Base-by-base conservation (phyloP, 495 filamentous ascomycete species). In the Lentithecium fluviatile region DNA sequence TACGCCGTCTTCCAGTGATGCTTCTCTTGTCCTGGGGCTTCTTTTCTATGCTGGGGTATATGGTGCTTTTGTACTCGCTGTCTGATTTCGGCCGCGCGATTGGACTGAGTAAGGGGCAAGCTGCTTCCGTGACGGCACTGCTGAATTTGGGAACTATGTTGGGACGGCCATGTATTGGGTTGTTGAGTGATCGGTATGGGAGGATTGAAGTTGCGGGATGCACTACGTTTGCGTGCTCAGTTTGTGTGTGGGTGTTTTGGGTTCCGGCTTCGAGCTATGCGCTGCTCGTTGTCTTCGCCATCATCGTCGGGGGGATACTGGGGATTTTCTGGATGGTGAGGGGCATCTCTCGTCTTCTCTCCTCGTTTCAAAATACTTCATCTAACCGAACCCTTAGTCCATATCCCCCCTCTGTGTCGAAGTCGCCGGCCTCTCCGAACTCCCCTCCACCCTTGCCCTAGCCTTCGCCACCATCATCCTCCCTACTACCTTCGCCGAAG, bases 281-380 rank as follows among this genome's bases (percentile, higher is more conserved):
- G 25, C 2, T 68, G 6, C 53, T 56, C 10, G 52, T 62, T 12
- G 7, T 65, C 20, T 68, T 62, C 47, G 56, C 45, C 0, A 20
- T 65, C 4, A 5, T 65, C 3, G 58, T 15, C 38, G 66, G 66
- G 45, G 62, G 48, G 2, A 53, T 57, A 13, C n/a, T 61, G n/a
- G 56, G 66, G 8, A 45, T 65, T 15, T 68, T 68, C 45, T 67
- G 65, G 65, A 64, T 64, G 60, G 76, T 69, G n/a, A 45, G 60
- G 62, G 58, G 15, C 5, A 8, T 10, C 37, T 46, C 12, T 29
- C 19, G 7, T 10, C 3, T 23, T 46, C 25, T 26, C 19, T 11
- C 54, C 13, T 20, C 32, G 29, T 6, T 25, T 45, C 2, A 29
- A n/a, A 46, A 2, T 38, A 17, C 11, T 6, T 7, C 13, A 52